Evolutionary conservation across 1,284 basidiomycete genomes (phyloP), one percentile per base, ranked within the genome.

Genomic region (Cryptococcus sp.): DNA sequence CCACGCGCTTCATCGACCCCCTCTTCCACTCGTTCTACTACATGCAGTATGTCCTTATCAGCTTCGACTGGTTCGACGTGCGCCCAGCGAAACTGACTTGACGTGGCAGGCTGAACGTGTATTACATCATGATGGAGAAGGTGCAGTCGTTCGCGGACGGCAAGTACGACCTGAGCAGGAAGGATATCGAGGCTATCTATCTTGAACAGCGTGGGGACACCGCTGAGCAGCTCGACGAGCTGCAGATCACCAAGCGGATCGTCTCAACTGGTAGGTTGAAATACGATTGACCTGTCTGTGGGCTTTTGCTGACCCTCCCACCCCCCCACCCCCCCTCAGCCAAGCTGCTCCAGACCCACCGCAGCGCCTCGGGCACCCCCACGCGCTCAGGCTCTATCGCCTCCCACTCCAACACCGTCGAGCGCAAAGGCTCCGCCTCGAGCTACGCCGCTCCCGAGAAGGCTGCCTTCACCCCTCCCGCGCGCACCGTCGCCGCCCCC

Each of bases 21-120:
- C 80, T 98, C 15, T 98, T 97, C 83, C 88, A 97, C 71, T 95
- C 91, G 23, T 94, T 95, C 82, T 99, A 91, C 82, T 99, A 97
- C 78, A 98, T 98, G 95, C 93, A 98, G 91, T 93, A 66, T 69
- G 90, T 85, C 55, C 44, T 50, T 42, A 8, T 42, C 35, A 4
- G 36, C 4, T 40, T 45, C 43, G 21, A 38, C 38, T n/a, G 33
- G 12, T 33, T 38, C 28, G 24, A 35, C 24, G n/a, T n/a, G n/a
- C n/a, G n/a, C n/a, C n/a, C n/a, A 46, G 61, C 51, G n/a, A 62
- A 44, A 54, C 59, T 61, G 45, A 62, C 46, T 15, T 12, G 13
- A 18, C 15, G 3, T 35, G 35, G 7, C 58, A 94, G 88, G 77
- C 79, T 95, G 66, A 97, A 97, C 77, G 88, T 97, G 55, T 95